Evolutionary conservation across 2,329 filamentous ascomycete genomes (phyloP), one percentile per base, ranked within the genome.

Genomic region (Pseudopyrenochaeta lycopersici): DNA sequence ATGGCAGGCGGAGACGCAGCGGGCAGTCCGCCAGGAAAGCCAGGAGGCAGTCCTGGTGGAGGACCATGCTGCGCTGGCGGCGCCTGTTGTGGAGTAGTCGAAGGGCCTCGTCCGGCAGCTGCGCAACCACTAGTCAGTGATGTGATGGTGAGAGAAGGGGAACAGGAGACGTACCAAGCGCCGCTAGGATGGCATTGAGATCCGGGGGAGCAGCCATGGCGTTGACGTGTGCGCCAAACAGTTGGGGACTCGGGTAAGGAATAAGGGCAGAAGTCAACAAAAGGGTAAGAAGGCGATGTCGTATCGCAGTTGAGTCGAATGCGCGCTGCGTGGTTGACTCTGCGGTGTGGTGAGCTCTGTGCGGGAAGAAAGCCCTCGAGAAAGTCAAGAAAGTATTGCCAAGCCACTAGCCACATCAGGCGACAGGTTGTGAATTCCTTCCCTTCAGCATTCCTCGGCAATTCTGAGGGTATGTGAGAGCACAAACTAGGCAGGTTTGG

Each of bases 81-180:
- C 18, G 68, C 69, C 62, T 77, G 79, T 51, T 73, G 72, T 14
- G 77, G 80, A 11, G 80, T 78, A 21, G 76, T 76, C 51, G 79
- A 78, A 38, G 80, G 77, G 46, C 79, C 78, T 33, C 66, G 63
- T 60, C 82, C 80, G 31, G 67, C 67, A 63, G 82, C 82, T 81
- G n/a, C n/a, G n/a, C n/a, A 59, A 17, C 29, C n/a, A 32, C 30
- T 18, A 50, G 38, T 66, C 31, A 67, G 59, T 49, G 33, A 18
- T 39, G 29, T 23, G 45, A 31, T 21, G 14, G 21, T 20, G 33
- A 12, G 20, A 18, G 29, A 38, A 12, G 39, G 17, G 14, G 35
- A 44, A 35, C 27, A 14, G 31, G 30, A 43, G 29, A 58, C 71
- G 39, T 67, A 77, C 74, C 74, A 21, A 77, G 66, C 35, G 74